phyloP scores from a whole-genome alignment of 768 basidiomycete genomes.

The Leccinum fibrillosum region DNA sequence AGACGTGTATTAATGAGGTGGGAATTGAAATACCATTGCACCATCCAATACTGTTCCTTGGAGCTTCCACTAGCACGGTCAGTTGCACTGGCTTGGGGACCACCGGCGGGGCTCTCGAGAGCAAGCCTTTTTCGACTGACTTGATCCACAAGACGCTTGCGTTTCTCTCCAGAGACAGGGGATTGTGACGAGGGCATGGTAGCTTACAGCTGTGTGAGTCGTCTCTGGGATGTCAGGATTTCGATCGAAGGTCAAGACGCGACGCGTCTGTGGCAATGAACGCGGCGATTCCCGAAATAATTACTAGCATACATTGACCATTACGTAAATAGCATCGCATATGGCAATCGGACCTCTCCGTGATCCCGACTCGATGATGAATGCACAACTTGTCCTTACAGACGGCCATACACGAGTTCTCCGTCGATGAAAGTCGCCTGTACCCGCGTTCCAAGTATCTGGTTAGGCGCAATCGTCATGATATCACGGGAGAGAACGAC shows the following conservation, averaged over 20 bases:
- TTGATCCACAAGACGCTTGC: conserved; percentile 26
- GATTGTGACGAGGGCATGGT: conserved; percentile 22
- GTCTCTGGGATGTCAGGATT: not conserved
- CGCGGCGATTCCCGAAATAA: conserved; percentile 12
- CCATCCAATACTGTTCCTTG: conserved; percentile 62
- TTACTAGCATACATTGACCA: not conserved
- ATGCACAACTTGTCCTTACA: conserved; percentile 20
- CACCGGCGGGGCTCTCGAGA: conserved; percentile 17
- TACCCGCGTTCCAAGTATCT: conserved; percentile 68
- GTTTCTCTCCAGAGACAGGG: conserved; percentile 26
- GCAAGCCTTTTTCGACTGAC: conserved; percentile 29
- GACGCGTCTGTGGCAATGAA: conserved; percentile 25
- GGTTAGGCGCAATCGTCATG: conserved; percentile 55
- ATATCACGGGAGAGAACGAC: conserved; percentile 83
- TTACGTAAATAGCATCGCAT: not conserved
- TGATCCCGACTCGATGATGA: not conserved
- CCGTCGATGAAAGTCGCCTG: conserved; percentile 81
- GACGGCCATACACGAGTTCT: conserved; percentile 39
- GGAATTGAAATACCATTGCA: conserved; percentile 57
- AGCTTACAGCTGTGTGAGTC: not conserved
- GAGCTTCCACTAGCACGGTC: conserved; percentile 12
- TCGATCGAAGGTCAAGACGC: not conserved
- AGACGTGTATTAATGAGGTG: not conserved
- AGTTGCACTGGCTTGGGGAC: not conserved
- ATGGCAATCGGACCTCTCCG: no score